These are phyloP conservation scores for Triadica sebifera DNA, from an alignment of 345 rosid genomes.

Conservation along the genomic window DNA sequence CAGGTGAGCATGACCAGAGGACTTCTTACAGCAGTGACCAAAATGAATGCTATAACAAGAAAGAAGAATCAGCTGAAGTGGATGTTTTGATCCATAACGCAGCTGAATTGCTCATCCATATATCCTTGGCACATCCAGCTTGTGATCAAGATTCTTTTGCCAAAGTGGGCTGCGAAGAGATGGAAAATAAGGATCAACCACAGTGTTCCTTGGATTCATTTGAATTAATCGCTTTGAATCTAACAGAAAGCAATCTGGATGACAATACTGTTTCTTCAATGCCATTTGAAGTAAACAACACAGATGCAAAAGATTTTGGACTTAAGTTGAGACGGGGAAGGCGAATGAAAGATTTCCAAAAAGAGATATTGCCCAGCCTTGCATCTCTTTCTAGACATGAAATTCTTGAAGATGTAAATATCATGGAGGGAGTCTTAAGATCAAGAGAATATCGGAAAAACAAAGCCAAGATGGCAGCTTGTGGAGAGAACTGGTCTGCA, in stretches of 20 bases:
- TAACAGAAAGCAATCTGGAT: slow-evolving; percentile 45
- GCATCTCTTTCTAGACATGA: slow-evolving; percentile 65
- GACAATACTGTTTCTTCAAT: slow-evolving; percentile 54
- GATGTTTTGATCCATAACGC: slow-evolving; percentile 44
- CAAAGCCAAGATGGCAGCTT: slow-evolving; percentile 40
- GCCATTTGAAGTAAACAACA: slow-evolving; percentile 43
- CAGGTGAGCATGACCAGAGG: slow-evolving; percentile 26
- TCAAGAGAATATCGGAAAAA: slow-evolving; percentile 73
- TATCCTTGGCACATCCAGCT: slow-evolving; percentile 34
- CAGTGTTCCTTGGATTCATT: slow-evolving; percentile 54
- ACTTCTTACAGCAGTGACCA: slow-evolving; percentile 21
- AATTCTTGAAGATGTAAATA: slow-evolving; percentile 67
- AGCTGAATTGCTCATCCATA: slow-evolving; percentile 55
- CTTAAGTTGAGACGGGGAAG: slow-evolving; percentile 69
- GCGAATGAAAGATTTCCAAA: slow-evolving; percentile 77
- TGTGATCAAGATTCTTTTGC: slow-evolving; percentile 20
- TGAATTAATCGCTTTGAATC: slow-evolving; percentile 49
- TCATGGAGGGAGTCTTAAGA: slow-evolving; percentile 66
- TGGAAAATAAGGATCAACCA: slow-evolving; percentile 32
- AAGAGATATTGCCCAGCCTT: slow-evolving; percentile 66
- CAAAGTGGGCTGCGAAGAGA: slow-evolving; percentile 25
- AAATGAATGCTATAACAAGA: slow-evolving; percentile 10
- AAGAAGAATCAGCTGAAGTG: slow-evolving; percentile 32
- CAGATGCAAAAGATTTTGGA: slow-evolving; percentile 45
- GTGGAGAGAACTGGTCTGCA: slow-evolving; percentile 42